A percentile compares a stretch with the other conserved stretches of the same genome.
These are phyloP conservation scores for Comarum palustre DNA, from an alignment of 306 rosid species.

Conservation along the genomic window DNA sequence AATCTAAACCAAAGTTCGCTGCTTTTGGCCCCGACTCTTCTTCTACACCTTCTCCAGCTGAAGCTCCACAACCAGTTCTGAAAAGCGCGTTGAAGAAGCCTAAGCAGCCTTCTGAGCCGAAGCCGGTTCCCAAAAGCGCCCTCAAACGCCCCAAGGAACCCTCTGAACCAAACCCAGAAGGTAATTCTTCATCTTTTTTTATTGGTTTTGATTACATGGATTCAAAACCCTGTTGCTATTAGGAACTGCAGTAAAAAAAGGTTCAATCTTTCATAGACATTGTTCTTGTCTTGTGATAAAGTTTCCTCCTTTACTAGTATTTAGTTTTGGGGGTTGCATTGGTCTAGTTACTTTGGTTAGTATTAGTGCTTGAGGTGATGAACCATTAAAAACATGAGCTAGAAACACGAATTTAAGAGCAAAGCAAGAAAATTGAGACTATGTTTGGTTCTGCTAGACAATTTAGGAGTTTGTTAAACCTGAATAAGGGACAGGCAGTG, in stretches of 20 bases:
- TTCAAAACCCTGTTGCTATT: background rate
- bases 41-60: slow-evolving; percentile 8
- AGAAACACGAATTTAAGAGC: too few relatives aligned
- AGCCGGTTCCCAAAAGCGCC: slow-evolving; percentile 69
- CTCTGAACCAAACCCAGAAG: slow-evolving; percentile 46
- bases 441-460: too few relatives aligned
- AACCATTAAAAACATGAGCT: too few relatives aligned
- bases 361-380: too few relatives aligned
- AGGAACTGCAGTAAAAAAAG: background rate
- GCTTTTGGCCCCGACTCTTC: background rate
- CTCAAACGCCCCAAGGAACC: slow-evolving; percentile 76
- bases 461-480: too few relatives aligned
- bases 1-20: slow-evolving; percentile 5
- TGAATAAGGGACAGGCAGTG: too few relatives aligned
- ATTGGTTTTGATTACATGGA: background rate
- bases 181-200: slow-evolving; percentile 24
- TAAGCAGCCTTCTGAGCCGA: slow-evolving; percentile 53
- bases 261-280: background rate
- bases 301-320: background rate
- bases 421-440: too few relatives aligned
- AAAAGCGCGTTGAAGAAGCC: slow-evolving; percentile 86
- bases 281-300: background rate
- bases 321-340: too few relatives aligned
- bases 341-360: background rate
- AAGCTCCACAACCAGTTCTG: slow-evolving; percentile 41